Percentiles rank a stretch among this genome's conserved stretches.
Conservation (phyloP, 179 eudicot species). For the Gypsophila paniculata region DNA sequence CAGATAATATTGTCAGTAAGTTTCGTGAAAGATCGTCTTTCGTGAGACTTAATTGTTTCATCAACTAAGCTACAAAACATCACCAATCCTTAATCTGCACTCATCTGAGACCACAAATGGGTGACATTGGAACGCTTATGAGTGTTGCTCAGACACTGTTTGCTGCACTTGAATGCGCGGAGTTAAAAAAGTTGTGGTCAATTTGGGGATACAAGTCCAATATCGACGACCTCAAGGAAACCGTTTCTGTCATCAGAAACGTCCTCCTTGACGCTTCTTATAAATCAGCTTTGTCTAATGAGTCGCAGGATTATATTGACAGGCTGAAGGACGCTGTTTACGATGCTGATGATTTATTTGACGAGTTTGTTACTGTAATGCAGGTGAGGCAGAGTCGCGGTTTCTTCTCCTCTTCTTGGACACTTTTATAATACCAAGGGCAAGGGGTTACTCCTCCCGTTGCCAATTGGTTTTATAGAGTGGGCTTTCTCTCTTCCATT, state of each 20-base stretch:
- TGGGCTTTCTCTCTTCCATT: no score
- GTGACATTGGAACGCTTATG: constrained; percentile 6
- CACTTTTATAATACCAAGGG: no score
- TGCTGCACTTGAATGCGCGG: neutral
- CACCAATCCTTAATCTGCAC: neutral
- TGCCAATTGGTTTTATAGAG: no score
- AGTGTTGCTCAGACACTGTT: constrained; percentile 16
- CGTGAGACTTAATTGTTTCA: no score
- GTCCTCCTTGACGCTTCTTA: constrained; percentile 2
- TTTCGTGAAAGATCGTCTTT: no score
- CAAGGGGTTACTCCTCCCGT: no score
- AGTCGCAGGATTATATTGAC: constrained; percentile 2
- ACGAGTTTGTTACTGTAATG: neutral
- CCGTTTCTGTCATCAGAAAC: constrained; percentile 9
- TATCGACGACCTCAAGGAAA: constrained; percentile 8
- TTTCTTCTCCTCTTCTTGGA: neutral
- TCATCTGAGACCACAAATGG: neutral
- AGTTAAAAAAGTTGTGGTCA: neutral
- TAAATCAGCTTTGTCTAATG: constrained; percentile 10
- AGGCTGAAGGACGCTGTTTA: constrained; percentile 16
- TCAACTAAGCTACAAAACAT: no score
- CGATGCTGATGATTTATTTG: constrained; percentile 9
- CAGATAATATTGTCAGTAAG: no score
- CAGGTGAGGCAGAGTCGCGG: no score
- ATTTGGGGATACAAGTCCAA: constrained; percentile 4